Percentiles rank a stretch among this genome's conserved stretches.
These are phyloP conservation scores for Lachancea meyersii DNA, from an alignment of 805 yeast species.

Conservation along the genomic window DNA sequence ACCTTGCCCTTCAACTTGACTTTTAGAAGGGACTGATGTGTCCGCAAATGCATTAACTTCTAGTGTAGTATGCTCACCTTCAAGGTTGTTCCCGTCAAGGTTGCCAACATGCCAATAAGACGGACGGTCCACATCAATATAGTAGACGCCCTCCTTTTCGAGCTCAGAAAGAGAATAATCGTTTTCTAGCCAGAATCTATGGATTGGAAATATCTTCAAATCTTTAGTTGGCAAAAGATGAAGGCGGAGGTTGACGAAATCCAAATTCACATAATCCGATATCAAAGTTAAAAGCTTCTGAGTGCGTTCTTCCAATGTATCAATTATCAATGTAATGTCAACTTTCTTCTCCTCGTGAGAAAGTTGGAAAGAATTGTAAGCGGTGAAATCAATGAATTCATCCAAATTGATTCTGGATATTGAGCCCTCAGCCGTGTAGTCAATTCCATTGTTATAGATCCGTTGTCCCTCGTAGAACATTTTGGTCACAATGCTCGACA, in stretches of 20 bases:
- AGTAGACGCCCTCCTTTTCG: slow-evolving; percentile 21
- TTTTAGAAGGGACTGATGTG: slow-evolving; percentile 17
- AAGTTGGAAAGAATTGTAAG: slow-evolving; percentile 22
- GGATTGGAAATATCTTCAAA: slow-evolving; percentile 41
- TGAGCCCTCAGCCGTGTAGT: slow-evolving; percentile 36
- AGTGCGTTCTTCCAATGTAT: slow-evolving; percentile 66
- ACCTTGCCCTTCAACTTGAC: slow-evolving; percentile 30
- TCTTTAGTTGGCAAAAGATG: slow-evolving; percentile 51
- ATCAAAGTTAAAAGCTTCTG: slow-evolving; percentile 53
- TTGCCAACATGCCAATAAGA: slow-evolving; percentile 22
- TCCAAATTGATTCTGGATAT: slow-evolving; percentile 45
- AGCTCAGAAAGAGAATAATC: slow-evolving; percentile 38
- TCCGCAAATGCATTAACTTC: slow-evolving; percentile 64
- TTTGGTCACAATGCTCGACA: slow-evolving; percentile 39
- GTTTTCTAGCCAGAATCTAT: slow-evolving; percentile 45
- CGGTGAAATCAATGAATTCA: slow-evolving; percentile 15
- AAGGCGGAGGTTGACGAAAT: slow-evolving; percentile 49
- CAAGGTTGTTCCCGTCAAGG: slow-evolving; percentile 46
- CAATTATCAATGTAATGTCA: slow-evolving; percentile 54
- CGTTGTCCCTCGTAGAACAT: slow-evolving; percentile 35
- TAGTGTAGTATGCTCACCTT: slow-evolving; percentile 34
- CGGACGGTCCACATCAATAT: slow-evolving; percentile 23
- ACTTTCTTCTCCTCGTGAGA: slow-evolving; percentile 34
- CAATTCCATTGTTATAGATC: slow-evolving; percentile 32
- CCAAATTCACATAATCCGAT: slow-evolving; percentile 38